These are phyloP conservation scores for Seminavis robusta DNA, from an alignment of 108 stramenopile genomes.

Conservation along the genomic window DNA sequence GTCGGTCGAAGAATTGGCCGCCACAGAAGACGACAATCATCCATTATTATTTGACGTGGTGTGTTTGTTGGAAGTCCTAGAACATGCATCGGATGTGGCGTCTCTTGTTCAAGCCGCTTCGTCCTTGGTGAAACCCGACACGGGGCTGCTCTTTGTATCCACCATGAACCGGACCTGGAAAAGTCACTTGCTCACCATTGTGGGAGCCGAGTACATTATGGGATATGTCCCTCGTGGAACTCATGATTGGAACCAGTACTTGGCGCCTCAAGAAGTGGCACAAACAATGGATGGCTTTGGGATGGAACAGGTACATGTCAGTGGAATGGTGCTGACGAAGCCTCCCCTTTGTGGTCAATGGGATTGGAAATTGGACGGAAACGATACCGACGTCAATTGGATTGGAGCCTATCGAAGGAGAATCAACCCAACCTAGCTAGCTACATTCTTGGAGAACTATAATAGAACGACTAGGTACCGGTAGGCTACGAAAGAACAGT, in stretches of 20 bases:
- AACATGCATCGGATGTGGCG: conserved; percentile 80
- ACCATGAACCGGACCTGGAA: conserved; percentile 90
- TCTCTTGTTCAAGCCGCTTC: conserved; percentile 59
- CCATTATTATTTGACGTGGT: conserved; percentile 89
- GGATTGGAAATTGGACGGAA: conserved; percentile 63
- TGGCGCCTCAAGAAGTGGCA: conserved; percentile 65
- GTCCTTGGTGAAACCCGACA: conserved; percentile 61
- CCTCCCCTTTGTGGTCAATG: conserved; percentile 43
- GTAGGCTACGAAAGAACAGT: no score
- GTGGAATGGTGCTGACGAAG: conserved; percentile 12
- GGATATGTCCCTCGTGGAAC: conserved; percentile 88
- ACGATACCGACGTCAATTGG: conserved; percentile 82
- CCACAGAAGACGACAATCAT: conserved; percentile 7
- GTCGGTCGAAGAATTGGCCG: conserved; percentile 69
- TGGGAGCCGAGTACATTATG: conserved; percentile 90
- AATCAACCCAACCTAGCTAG: background rate
- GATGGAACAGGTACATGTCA: conserved; percentile 33
- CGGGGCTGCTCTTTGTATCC: conserved; percentile 84
- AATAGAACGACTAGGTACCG: no score
- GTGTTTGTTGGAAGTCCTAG: conserved; percentile 90
- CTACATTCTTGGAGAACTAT: conserved; percentile 11
- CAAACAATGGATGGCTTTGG: conserved; percentile 10
- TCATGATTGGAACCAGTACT: conserved; percentile 88
- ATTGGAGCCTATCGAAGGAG: conserved; percentile 70
- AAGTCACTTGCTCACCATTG: conserved; percentile 77